A percentile compares a stretch with the other conserved stretches of the same genome.
Conservation (phyloP, 2,329 filamentous ascomycete genomes). For the Pestalotiopsis sp. region DNA sequence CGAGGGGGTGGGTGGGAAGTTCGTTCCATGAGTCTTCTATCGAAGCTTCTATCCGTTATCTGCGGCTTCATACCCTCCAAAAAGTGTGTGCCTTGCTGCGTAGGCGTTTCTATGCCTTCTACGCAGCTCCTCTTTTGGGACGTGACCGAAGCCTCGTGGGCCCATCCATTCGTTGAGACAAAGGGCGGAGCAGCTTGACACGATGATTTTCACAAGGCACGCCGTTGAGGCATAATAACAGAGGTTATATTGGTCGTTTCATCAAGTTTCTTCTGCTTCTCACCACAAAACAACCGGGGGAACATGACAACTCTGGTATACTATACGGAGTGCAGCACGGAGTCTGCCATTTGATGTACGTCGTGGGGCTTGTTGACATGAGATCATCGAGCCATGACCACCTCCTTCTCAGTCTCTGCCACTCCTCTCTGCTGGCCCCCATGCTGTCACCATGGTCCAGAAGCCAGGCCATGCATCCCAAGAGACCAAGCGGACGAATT, state of each 20-base stretch:
- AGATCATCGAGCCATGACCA: slow-evolving; percentile 10
- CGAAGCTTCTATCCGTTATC: slow-evolving; percentile 35
- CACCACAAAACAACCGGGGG: background rate
- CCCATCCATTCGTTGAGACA: slow-evolving; percentile 15
- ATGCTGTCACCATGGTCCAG: background rate
- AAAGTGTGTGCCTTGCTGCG: background rate
- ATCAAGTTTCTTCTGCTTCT: background rate
- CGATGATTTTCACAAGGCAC: slow-evolving; percentile 9
- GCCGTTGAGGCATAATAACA: background rate
- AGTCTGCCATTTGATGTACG: background rate
- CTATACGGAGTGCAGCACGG: background rate
- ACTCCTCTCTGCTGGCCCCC: background rate
- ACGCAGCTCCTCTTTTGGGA: slow-evolving; percentile 36
- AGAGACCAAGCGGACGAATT: slow-evolving; percentile 4
- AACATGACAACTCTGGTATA: background rate
- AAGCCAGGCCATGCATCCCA: background rate
- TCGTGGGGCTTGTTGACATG: slow-evolving; percentile 5
- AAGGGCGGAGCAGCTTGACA: slow-evolving; percentile 14
- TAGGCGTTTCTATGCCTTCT: slow-evolving; percentile 23
- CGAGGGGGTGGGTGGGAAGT: background rate
- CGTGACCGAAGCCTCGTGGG: slow-evolving; percentile 18
- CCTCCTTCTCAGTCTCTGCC: background rate
- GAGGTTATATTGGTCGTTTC: slow-evolving; percentile 5
- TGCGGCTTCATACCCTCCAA: slow-evolving; percentile 21
- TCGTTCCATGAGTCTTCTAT: slow-evolving; percentile 26